A percentile compares a stretch with the other conserved stretches of the same genome.
Conservation (phyloP, 2,329 filamentous ascomycete species). For the Cladosporium oxysporum region DNA sequence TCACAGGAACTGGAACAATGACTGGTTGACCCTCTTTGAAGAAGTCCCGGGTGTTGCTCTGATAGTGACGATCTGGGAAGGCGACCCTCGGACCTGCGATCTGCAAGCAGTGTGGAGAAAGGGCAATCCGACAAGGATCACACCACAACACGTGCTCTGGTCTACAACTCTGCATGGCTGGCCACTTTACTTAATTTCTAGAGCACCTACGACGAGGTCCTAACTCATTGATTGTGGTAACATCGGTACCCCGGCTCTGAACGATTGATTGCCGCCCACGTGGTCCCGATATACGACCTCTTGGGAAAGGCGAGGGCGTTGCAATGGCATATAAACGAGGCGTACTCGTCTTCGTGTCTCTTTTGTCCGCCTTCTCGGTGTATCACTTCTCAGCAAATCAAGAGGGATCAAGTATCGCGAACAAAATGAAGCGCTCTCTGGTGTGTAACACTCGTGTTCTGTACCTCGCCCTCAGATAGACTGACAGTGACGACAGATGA, state of each 20-base stretch:
- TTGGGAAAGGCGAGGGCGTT: not conserved
- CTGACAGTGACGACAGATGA: not conserved
- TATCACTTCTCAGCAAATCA: not conserved
- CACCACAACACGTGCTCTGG: conserved; percentile 16
- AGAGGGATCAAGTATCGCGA: too few relatives aligned
- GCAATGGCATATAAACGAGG: conserved; percentile 12
- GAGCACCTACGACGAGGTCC: not conserved
- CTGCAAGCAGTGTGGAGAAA: not conserved
- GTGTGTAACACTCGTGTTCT: not conserved
- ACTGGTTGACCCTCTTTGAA: not conserved
- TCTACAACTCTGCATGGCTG: conserved; percentile 11
- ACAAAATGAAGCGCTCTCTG: conserved; percentile 13
- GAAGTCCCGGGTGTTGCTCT: not conserved
- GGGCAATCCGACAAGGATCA: conserved; percentile 7
- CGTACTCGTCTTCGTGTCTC: not conserved
- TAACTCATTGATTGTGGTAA: not conserved
- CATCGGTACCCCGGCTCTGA: not conserved
- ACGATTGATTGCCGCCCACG: conserved; percentile 1
- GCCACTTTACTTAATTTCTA: not conserved
- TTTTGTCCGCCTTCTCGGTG: not conserved
- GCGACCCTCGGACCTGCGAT: not conserved
- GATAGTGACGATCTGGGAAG: not conserved
- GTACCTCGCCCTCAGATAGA: not conserved
- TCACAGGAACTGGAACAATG: not conserved
- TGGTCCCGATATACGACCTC: not conserved